phyloP scores from a whole-genome alignment of 2,329 filamentous ascomycete genomes.

The Eutypella sp. region DNA sequence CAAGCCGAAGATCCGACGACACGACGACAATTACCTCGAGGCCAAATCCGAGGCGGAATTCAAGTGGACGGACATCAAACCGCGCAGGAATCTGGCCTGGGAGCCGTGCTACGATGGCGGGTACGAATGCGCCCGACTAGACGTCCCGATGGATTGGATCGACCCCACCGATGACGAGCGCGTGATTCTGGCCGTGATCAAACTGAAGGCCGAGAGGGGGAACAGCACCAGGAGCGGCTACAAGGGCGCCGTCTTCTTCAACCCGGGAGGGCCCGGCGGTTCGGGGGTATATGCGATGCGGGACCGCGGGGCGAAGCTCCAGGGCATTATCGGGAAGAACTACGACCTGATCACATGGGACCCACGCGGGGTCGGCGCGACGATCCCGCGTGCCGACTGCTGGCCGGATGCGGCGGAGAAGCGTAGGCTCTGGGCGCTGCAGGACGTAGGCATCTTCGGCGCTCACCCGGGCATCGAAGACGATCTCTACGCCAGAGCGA shows the following conservation, averaged over 20 bases:
- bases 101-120: slow-evolving; percentile 28
- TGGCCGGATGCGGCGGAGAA: slow-evolving; percentile 41
- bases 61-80: slow-evolving; percentile 23
- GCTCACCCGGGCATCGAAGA: slow-evolving; percentile 41
- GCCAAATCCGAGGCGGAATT: too few species aligned
- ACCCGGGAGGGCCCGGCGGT: slow-evolving; percentile 43
- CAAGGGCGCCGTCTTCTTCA: slow-evolving; percentile 33
- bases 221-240: slow-evolving; percentile 18
- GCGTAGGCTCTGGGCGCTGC: slow-evolving; percentile 37
- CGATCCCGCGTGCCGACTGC: slow-evolving; percentile 46
- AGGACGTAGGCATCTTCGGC: slow-evolving; percentile 40
- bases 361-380: slow-evolving; percentile 46
- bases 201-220: slow-evolving; percentile 33
- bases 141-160: slow-evolving; percentile 37
- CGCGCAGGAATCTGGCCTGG: slow-evolving; percentile 29
- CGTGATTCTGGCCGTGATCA: slow-evolving; percentile 33
- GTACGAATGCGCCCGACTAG: slow-evolving; percentile 33
- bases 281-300: slow-evolving; percentile 35
- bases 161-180: slow-evolving; percentile 28
- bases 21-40: too few species aligned
- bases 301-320: slow-evolving; percentile 28
- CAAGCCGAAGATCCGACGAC: too few species aligned
- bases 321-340: slow-evolving; percentile 38
- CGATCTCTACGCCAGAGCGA: slow-evolving; percentile 38
- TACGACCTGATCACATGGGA: slow-evolving; percentile 47